Evolutionary conservation across 2,329 filamentous ascomycete species (phyloP).

Genomic region (Botrytis squamosa): DNA sequence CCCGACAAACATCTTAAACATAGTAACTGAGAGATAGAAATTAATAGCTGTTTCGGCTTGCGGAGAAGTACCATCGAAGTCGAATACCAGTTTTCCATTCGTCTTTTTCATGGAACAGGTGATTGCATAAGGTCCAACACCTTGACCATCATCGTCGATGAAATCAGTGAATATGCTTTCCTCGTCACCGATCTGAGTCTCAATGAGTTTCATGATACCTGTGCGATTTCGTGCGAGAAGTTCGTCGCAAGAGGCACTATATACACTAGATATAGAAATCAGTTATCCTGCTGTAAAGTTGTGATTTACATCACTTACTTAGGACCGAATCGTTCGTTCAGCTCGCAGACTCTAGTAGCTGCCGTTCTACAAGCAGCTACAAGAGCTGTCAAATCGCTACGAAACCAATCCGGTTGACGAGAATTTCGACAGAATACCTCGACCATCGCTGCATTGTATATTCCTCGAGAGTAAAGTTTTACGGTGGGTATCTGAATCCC

Average conservation of each 20-base stretch:
- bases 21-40: conserved; percentile 9
- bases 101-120: conserved; percentile 9
- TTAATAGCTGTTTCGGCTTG: conserved; percentile 16
- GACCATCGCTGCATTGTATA: conserved; percentile 6
- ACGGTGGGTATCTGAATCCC: conserved; percentile 14
- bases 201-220: conserved; percentile 10
- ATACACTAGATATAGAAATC: not conserved
- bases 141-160: conserved; percentile 7
- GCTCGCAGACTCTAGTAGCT: conserved; percentile 6
- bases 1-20: conserved; percentile 18
- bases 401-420: conserved; percentile 14
- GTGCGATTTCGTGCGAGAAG: not conserved
- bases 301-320: not conserved
- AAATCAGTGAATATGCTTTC: conserved; percentile 13
- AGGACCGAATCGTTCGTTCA: conserved; percentile 15
- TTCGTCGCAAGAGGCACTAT: conserved; percentile 13
- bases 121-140: conserved; percentile 8
- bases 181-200: conserved; percentile 8
- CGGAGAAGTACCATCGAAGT: conserved; percentile 11
- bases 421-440: conserved; percentile 14
- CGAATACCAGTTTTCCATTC: conserved; percentile 4
- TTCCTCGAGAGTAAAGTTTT: conserved; percentile 11
- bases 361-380: conserved; percentile 15
- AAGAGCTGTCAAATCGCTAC: conserved; percentile 16
- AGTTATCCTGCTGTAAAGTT: not conserved